Evolutionary conservation across 1,284 basidiomycete species (phyloP), one percentile per base, ranked within the genome.

Genomic region (Ustilago vetiveriae): DNA sequence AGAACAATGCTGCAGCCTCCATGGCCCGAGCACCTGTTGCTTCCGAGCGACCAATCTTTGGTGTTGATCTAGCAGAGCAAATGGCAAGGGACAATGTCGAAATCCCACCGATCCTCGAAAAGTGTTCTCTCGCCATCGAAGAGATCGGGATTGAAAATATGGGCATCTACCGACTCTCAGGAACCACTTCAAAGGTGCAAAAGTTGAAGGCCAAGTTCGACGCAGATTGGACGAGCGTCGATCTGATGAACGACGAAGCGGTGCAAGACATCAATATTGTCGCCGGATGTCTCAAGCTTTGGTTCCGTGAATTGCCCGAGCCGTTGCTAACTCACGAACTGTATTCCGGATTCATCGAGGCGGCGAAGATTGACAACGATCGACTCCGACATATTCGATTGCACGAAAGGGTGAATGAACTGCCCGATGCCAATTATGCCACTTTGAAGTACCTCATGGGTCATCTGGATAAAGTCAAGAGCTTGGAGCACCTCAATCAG

Each of bases 341-440:
- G 43, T 94, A 98, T 82, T 87, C 90, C 80, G 90, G 90, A 9
- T 99, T 98, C 84, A 89, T 98, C 72, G 94, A 98, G 52, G 94
- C 94, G 70, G 91, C 95, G 7, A 90, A 95, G 94, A 82, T 84
- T 92, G 85, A 24, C 93, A 82, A 84, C 91, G 85, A 26, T 42
- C 56, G 43, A 27, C 9, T 54, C 42, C 92, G 62, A 17, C 94
- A 98, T 78, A 97, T 98, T 70, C 88, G 94, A 45, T 84, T 98
- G 57, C 95, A 99, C 78, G 95, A 98, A 82, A 88, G 92, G 48
- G 94, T 99, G 44, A 98, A 99, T 80, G 94, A 97, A 74, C 86
- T 99, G 47, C 96, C 95, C 4, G 95, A 99, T 84, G 88, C 96
- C 13, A 97, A 98, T 83, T 99, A 99, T 79, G 92, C 96, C 1